Evolutionary conservation across 805 yeast species (phyloP).

Genomic region (Kazachstania psychrophila): DNA sequence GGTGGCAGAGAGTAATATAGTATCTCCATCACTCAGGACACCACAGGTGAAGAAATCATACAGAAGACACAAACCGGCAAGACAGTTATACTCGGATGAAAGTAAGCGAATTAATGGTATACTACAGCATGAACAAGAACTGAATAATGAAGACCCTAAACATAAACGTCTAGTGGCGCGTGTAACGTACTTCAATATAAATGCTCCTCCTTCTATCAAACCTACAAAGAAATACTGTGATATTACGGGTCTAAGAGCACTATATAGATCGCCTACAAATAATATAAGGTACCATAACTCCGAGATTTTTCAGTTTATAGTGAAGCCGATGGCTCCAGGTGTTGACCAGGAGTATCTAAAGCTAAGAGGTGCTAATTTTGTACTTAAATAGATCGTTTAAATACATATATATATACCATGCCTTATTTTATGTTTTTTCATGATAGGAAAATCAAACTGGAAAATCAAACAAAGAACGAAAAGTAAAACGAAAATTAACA

Average conservation of each 20-base stretch:
- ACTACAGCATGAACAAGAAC: conserved; percentile 4
- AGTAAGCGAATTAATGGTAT: conserved; percentile 45
- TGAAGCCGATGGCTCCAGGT: conserved; percentile 74
- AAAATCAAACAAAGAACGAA: neutral
- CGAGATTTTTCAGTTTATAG: conserved; percentile 70
- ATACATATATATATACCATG: no score
- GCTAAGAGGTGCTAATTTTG: conserved; percentile 79
- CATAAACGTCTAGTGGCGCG: conserved; percentile 28
- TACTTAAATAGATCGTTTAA: conserved; percentile 50
- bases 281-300: conserved; percentile 71
- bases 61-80: conserved; percentile 62
- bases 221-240: conserved; percentile 87
- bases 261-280: conserved; percentile 64
- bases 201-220: conserved; percentile 78
- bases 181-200: conserved; percentile 60
- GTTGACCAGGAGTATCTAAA: conserved; percentile 88
- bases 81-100: conserved; percentile 72
- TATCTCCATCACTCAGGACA: conserved; percentile 22
- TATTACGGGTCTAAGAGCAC: conserved; percentile 78
- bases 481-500: no score
- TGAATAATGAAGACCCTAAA: conserved; percentile 3
- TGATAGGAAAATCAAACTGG: neutral
- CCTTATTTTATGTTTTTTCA: no score
- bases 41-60: conserved; percentile 35
- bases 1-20: conserved; percentile 16